These are phyloP conservation scores for Paracorniculantispora psalliotae DNA, from an alignment of 2,329 filamentous ascomycete species.

Conservation along the genomic window DNA sequence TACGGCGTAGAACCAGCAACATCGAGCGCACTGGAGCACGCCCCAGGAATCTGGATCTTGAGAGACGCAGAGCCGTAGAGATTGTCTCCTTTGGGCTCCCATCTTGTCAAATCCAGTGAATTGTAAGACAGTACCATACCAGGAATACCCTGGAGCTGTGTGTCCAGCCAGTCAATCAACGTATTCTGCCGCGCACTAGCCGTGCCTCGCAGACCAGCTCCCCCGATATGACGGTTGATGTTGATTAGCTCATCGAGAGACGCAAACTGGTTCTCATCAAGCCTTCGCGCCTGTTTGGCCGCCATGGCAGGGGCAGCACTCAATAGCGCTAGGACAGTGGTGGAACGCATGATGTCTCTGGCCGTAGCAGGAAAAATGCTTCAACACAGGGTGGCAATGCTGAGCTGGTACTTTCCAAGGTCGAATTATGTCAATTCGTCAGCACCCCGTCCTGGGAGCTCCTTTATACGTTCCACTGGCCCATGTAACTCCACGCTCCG, in stretches of 20 bases:
- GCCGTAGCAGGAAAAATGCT: background rate
- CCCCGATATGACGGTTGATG: background rate
- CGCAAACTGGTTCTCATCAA: background rate
- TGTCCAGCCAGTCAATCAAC: background rate
- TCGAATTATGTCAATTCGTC: background rate
- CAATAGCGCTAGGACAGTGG: background rate
- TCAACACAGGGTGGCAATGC: background rate
- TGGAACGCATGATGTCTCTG: background rate
- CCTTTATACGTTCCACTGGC: background rate
- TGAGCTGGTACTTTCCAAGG: background rate
- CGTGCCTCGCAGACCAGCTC: background rate
- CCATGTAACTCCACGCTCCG: background rate
- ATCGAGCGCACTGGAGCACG: background rate
- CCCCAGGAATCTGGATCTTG: background rate
- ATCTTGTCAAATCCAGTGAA: background rate
- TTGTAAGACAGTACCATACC: background rate
- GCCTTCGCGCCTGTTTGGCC: background rate
- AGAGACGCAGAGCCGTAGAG: background rate
- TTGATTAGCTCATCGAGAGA: background rate
- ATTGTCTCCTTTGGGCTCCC: background rate
- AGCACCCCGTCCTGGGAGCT: background rate
- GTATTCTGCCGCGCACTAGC: background rate
- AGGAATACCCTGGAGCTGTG: background rate
- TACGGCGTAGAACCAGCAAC: background rate
- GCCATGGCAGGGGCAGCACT: background rate